Evolutionary conservation across 441 rosid genomes (phyloP).

Genomic region (Adansonia rubrostipa): DNA sequence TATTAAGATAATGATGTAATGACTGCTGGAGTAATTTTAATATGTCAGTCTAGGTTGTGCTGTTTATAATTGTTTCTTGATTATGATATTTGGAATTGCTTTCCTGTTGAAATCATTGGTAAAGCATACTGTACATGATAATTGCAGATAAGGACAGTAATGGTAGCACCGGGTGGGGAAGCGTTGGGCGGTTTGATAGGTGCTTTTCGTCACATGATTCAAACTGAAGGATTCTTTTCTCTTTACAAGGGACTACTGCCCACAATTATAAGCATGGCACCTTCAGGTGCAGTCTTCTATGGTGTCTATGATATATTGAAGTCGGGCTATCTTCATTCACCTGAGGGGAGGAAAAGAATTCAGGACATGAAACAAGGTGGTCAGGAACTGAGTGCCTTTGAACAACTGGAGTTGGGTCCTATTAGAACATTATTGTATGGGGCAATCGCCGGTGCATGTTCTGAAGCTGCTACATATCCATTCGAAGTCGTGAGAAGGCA

Average conservation of each 20-base stretch:
- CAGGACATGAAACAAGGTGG: constrained; percentile 68
- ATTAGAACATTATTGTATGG: constrained; percentile 81
- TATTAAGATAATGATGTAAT: no score
- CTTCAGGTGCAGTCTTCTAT: constrained; percentile 90
- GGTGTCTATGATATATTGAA: constrained; percentile 87
- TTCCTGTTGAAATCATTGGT: neutral
- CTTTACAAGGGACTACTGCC: constrained; percentile 87
- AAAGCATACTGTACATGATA: neutral
- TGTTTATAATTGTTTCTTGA: neutral
- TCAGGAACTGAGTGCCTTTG: constrained; percentile 68
- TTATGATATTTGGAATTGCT: constrained; percentile 1
- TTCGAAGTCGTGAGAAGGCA: constrained; percentile 95
- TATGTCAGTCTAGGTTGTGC: neutral
- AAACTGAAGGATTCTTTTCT: constrained; percentile 83
- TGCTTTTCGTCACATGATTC: constrained; percentile 77
- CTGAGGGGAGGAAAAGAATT: constrained; percentile 74
- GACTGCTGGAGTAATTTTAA: neutral
- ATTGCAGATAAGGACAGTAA: constrained; percentile 76
- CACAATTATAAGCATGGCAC: constrained; percentile 86
- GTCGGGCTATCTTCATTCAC: constrained; percentile 79
- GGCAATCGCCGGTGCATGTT: constrained; percentile 87
- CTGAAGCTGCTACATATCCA: constrained; percentile 93
- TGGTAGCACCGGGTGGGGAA: constrained; percentile 95
- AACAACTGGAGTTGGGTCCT: constrained; percentile 82
- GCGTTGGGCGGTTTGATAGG: constrained; percentile 84